phyloP scores from a whole-genome alignment of 257 asterid genomes.

The Lycium barbarum region DNA sequence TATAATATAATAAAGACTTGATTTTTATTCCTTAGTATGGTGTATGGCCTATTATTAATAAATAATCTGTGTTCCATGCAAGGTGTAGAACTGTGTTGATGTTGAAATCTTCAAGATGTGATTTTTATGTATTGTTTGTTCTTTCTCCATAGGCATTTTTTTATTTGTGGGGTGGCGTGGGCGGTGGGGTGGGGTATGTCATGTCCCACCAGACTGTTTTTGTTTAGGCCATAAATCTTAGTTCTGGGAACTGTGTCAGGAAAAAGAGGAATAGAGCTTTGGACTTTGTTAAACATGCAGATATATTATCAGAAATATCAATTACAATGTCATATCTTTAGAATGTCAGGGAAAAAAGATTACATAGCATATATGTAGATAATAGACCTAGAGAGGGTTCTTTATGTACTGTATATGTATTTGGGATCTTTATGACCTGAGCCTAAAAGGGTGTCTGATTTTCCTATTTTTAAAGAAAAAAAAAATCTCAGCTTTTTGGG shows the following conservation, averaged over 20 bases:
- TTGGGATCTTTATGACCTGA: conserved; percentile 29
- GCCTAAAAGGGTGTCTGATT: conserved; percentile 32
- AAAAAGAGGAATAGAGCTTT: conserved; percentile 21
- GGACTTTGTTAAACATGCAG: conserved; percentile 26
- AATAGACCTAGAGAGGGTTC: conserved; percentile 28
- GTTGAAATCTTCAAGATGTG: conserved; percentile 48
- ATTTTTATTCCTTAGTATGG: conserved; percentile 18
- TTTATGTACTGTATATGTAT: not conserved
- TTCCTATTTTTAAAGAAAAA: not conserved
- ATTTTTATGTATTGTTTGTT: conserved; percentile 26
- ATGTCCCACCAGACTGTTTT: conserved; percentile 1
- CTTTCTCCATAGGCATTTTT: not conserved
- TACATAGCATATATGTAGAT: conserved; percentile 43
- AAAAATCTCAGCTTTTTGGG: not conserved
- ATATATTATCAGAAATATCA: conserved; percentile 11
- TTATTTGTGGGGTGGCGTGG: not conserved
- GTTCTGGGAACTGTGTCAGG: conserved; percentile 36
- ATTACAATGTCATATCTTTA: conserved; percentile 52
- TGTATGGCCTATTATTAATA: not conserved
- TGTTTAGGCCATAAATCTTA: conserved; percentile 42
- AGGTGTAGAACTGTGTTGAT: conserved; percentile 33
- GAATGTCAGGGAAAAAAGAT: conserved; percentile 48
- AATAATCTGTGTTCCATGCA: conserved; percentile 28
- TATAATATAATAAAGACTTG: conserved; percentile 19
- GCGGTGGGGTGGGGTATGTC: not conserved